Base-by-base conservation (phyloP, 805 yeast genomes). In the Cyberlindnera meyerae region DNA sequence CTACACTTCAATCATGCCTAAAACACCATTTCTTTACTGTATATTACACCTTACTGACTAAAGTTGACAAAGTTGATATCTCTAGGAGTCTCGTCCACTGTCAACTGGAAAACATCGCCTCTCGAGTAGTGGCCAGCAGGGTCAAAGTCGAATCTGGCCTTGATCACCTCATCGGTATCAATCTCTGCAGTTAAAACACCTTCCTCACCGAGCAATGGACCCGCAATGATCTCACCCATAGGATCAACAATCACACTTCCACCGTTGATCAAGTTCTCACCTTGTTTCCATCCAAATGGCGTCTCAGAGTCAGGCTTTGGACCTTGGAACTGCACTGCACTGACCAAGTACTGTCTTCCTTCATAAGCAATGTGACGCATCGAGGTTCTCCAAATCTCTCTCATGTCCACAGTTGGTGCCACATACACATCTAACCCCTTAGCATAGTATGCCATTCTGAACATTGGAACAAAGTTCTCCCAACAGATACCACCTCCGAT, bases 401-500 rank as follows among this genome's bases (percentile, higher is more conserved):
- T 54, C 42, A 62, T 66, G 38, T 68, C 72, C 13, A 68, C 69
- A 12, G 70, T 64, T 36, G 73, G 73, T 4, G 72, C 71, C 27
- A 61, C 60, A 57, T 63, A 66, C 18, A 68, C 50, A 36, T 62
- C 60, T 13, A 66, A 44, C n/a, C 66, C 68, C 40, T 68, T 67
- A 17, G 68, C 60, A 37, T 68, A 67, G 54, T 63, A 61, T 1
- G 70, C 61, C 18, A 58, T 54, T 49, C 72, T 58, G 36, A 60
- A 49, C 37, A 66, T 44, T 4, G 73, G 73, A 49, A 65, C 57
- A 47, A 58, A 60, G 47, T 67, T 68, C 39, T 69, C 73, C 72
- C 74, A 68, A 49, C 73, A 69, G 32, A 68, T 66, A 22, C 63
- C 71, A 16, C 70, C 73, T 13, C 72, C 72, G n/a, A 67, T 40